These are phyloP conservation scores for Cercis canadensis DNA, from an alignment of 306 rosid genomes.

Conservation along the genomic window DNA sequence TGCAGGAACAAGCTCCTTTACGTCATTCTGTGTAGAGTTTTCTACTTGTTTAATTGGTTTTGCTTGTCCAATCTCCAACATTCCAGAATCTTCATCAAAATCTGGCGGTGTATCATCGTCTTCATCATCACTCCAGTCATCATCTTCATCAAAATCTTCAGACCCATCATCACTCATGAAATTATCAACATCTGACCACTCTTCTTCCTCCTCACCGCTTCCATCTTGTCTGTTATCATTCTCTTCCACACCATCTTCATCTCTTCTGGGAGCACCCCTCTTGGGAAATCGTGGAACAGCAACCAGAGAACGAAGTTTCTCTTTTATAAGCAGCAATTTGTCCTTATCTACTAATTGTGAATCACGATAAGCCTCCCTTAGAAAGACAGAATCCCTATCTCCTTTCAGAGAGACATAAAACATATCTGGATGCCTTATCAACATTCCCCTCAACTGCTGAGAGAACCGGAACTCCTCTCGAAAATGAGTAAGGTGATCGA, in stretches of 20 bases:
- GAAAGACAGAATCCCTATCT: constrained; percentile 84
- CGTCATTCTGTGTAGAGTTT: constrained; percentile 35
- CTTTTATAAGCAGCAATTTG: constrained; percentile 75
- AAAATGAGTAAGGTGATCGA: constrained; percentile 89
- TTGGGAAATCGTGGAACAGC: constrained; percentile 62
- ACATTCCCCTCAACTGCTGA: constrained; percentile 86
- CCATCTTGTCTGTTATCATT: constrained; percentile 46
- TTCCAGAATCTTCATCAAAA: constrained; percentile 62
- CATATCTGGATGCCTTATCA: constrained; percentile 92
- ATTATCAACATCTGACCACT: constrained; percentile 62
- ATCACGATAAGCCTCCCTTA: constrained; percentile 84
- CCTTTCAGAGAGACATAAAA: constrained; percentile 90
- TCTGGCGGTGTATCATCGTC: constrained; percentile 73
- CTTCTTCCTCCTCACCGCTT: constrained; percentile 57
- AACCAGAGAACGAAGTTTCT: constrained; percentile 78
- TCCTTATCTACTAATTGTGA: constrained; percentile 80
- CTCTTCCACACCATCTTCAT: constrained; percentile 46
- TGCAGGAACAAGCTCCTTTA: constrained; percentile 51
- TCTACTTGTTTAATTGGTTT: constrained; percentile 46
- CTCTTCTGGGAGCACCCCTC: constrained; percentile 46
- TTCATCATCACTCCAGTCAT: constrained; percentile 72
- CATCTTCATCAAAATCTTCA: constrained; percentile 43
- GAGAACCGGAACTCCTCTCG: constrained; percentile 92
- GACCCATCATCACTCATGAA: constrained; percentile 43
- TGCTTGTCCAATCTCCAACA: constrained; percentile 40